Conservation (phyloP, 2,329 filamentous ascomycete species). For the Lachnellula occidentalis region DNA sequence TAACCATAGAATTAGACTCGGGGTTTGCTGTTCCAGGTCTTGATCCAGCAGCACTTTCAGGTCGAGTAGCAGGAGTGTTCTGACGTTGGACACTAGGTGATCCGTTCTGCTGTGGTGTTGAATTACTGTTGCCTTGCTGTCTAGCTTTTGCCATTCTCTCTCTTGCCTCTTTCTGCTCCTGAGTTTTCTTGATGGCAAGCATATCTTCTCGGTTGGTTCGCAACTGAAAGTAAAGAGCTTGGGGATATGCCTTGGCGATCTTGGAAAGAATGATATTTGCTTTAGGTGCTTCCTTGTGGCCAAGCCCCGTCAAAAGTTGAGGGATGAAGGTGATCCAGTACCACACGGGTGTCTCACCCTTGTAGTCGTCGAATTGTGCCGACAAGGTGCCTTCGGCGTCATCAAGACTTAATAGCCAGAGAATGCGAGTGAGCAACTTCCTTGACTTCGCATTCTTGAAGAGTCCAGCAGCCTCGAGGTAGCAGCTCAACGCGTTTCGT, state of each 20-base stretch:
- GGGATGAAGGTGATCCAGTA: slow-evolving; percentile 99
- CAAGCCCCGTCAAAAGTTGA: slow-evolving; percentile 85
- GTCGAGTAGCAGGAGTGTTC: slow-evolving; percentile 22
- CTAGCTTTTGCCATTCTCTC: slow-evolving; percentile 33
- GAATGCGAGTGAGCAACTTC: slow-evolving; percentile 85
- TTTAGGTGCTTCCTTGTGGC: slow-evolving; percentile 83
- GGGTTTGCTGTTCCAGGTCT: slow-evolving; percentile 39
- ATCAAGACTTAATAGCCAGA: slow-evolving; percentile 94
- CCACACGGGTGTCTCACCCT: slow-evolving; percentile 96
- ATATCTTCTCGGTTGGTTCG: slow-evolving; percentile 93
- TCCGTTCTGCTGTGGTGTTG: slow-evolving; percentile 26
- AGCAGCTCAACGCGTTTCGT: slow-evolving; percentile 89
- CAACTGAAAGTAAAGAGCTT: slow-evolving; percentile 92
- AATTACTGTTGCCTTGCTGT: slow-evolving; percentile 12
- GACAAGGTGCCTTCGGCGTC: slow-evolving; percentile 79
- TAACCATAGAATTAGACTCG: slow-evolving; percentile 31
- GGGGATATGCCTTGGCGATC: slow-evolving; percentile 92
- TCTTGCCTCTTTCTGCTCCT: slow-evolving; percentile 65
- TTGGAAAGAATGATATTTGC: slow-evolving; percentile 83
- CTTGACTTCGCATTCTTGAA: slow-evolving; percentile 97
- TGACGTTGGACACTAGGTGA: slow-evolving; percentile 26
- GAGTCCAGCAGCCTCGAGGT: slow-evolving; percentile 88
- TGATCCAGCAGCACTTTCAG: slow-evolving; percentile 28
- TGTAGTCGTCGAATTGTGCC: slow-evolving; percentile 88
- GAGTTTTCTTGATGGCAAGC: slow-evolving; percentile 82